Base-by-base conservation (phyloP, 352 stramenopile genomes). In the Aphanomyces stellatus region DNA sequence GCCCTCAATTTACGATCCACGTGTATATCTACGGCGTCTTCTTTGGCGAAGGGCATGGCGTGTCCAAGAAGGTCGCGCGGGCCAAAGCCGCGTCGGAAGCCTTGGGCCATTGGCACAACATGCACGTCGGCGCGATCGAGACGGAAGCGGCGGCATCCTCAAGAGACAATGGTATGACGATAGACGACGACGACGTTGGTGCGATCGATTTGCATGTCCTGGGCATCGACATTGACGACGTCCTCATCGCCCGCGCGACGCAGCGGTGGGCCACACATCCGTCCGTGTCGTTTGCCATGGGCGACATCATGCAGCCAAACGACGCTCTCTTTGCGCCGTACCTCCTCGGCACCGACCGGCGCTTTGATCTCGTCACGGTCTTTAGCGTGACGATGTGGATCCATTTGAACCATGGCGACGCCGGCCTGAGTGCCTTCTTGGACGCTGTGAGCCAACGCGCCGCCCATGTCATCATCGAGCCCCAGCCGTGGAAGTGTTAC, bases 361-460 rank as follows among this genome's bases (percentile, higher is more conserved):
- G 48, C 1, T 92, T 91, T 57, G 74, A 87, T 61, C 71, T 94
- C 2, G 70, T 92, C 43, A 90, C 83, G 62, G 85, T 81, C 66
- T 94, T 92, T 51, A 92, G 85, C 43, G 79, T 94, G 51, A 91
- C 84, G 10, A 94, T 94, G 85, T 94, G 85, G 85, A 92, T 94
- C 62, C 85, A 94, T 60, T 60, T 94, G 28, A 91, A 94, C 62
- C 79, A 94, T 62, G 83, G 85, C 62, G 85, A 94, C 66, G 81
- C 90, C 28, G 85, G 85, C 1, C 72, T 94, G 7, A 87, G 79
- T 75, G 76, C 74, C 34, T 90, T 91, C 65, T 70, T 94, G 13
- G 79, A 88, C 35, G 72, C 69, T 6, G 69, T 94, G 5, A 79
- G 72, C 63, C 71, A 79, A 53, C 76, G 88, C 70, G 76, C 85